Percentiles rank a stretch among this genome's conserved stretches.
These are phyloP conservation scores for Dactylonectria estremocensis DNA, from an alignment of 2,329 filamentous ascomycete species.

Conservation along the genomic window DNA sequence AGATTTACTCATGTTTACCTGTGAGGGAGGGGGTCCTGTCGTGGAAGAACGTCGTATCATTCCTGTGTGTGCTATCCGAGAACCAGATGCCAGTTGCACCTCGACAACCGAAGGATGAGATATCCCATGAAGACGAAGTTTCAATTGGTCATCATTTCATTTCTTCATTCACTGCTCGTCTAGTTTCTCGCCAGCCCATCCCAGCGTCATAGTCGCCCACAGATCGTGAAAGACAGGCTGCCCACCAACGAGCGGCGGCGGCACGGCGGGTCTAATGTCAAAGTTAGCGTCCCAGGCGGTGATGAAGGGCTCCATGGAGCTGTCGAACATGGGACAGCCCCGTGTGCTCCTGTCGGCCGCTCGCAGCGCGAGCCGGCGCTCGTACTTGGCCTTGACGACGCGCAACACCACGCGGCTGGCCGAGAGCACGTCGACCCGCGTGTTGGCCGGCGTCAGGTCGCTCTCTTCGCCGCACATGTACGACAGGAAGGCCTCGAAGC, in stretches of 20 bases:
- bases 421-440: slow-evolving; percentile 59
- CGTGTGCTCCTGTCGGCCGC: slow-evolving; percentile 24
- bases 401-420: slow-evolving; percentile 64
- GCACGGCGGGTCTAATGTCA: slow-evolving; percentile 34
- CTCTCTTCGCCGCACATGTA: slow-evolving; percentile 51
- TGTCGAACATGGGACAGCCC: slow-evolving; percentile 68
- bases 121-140: not conserved
- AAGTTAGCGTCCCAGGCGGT: slow-evolving; percentile 61
- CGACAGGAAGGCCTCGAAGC: slow-evolving; percentile 58
- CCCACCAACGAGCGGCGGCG: slow-evolving; percentile 30
- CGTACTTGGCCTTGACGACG: slow-evolving; percentile 64
- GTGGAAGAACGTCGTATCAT: not conserved
- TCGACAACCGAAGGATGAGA: not conserved
- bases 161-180: slow-evolving; percentile 12
- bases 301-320: slow-evolving; percentile 63
- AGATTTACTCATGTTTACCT: too few species aligned
- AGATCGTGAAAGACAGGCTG: slow-evolving; percentile 59
- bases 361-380: slow-evolving; percentile 56
- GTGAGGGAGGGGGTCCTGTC: too few species aligned
- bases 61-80: not conserved
- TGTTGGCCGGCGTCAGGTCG: slow-evolving; percentile 44
- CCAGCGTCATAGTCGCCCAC: slow-evolving; percentile 65
- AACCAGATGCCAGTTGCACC: not conserved
- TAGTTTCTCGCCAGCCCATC: slow-evolving; percentile 54
- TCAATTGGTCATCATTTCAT: not conserved